Percentiles rank a stretch among this genome's conserved stretches.
phyloP scores from a whole-genome alignment of 2,329 filamentous ascomycete genomes.

The Ophiocordyceps camponoti-floridani region DNA sequence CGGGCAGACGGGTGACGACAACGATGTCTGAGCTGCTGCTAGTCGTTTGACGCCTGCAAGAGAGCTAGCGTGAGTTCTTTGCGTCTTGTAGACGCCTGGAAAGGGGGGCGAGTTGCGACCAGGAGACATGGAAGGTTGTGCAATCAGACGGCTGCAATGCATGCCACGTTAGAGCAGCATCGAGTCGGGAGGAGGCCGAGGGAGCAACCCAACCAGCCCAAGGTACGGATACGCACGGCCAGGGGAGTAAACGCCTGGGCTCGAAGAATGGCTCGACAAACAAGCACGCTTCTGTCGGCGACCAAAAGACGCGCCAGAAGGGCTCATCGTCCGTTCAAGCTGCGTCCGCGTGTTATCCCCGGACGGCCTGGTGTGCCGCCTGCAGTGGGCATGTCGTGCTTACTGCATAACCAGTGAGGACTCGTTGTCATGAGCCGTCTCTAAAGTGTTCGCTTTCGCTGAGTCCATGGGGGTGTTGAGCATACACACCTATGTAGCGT shows the following conservation, averaged over 20 bases:
- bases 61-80: neutral
- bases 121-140: neutral
- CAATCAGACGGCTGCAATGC: neutral
- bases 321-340: neutral
- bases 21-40: too few species aligned
- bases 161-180: neutral
- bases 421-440: too few species aligned
- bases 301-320: neutral
- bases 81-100: neutral
- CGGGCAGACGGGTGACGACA: too few species aligned
- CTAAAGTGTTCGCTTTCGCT: too few species aligned
- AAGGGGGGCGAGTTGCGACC: neutral
- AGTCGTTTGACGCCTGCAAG: neutral
- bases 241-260: neutral
- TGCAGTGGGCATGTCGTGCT: neutral
- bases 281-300: neutral
- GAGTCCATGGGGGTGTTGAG: too few species aligned
- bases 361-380: neutral
- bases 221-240: neutral
- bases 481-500: neutral
- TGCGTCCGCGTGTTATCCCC: neutral
- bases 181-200: neutral
- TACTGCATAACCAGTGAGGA: neutral
- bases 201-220: neutral
- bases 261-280: neutral